Evolutionary conservation across 768 basidiomycete species (phyloP), one percentile per base, ranked within the genome.

Genomic region (Tulasnella sp.): DNA sequence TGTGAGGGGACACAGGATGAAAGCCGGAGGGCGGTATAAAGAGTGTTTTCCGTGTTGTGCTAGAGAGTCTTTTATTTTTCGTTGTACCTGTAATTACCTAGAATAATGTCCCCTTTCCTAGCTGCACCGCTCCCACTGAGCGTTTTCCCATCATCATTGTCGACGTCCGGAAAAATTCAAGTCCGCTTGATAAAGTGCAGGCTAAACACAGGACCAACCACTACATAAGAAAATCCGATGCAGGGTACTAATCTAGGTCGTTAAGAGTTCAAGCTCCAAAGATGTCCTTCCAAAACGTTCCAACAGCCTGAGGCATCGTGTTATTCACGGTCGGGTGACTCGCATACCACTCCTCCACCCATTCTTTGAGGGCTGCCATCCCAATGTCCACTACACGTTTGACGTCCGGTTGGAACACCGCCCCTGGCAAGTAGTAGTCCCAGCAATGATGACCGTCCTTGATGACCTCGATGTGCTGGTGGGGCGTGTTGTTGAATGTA

Each of bases 401-500:
- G 37, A 65, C 22, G 29, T 72, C 63, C 6, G 17, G 62, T 16
- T 72, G 19, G 40, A 12, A 40, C 9, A 14, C 3, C 22, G 71
- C 71, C 4, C 44, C 41, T 17, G 6, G 2, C 12, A 72, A 26
- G 29, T 35, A 9, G 62, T 22, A 41, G 64, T 72, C 71, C 71
- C 71, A 72, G 39, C 71, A 72, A 17, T 72, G 71, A 14, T 64
- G 32, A n/a, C 62, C 71, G 16, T 36, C 71, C 5, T 32, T 1
- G 32, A 72, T 39, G 35, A 72, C 37, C n/a, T 36, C 34, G 19
- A 72, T 63, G 1, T 36, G 5, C 29, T 72, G 63, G 6, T 12
- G 34, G 0, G 5, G 39, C 14, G 37, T 47, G 22, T 34, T 39
- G 19, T 35, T 14, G 39, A 32, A 44, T 16, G 12, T 39, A 22